Evolutionary conservation across 2,329 filamentous ascomycete genomes (phyloP).

Genomic region (Herpotrichia juniperi): DNA sequence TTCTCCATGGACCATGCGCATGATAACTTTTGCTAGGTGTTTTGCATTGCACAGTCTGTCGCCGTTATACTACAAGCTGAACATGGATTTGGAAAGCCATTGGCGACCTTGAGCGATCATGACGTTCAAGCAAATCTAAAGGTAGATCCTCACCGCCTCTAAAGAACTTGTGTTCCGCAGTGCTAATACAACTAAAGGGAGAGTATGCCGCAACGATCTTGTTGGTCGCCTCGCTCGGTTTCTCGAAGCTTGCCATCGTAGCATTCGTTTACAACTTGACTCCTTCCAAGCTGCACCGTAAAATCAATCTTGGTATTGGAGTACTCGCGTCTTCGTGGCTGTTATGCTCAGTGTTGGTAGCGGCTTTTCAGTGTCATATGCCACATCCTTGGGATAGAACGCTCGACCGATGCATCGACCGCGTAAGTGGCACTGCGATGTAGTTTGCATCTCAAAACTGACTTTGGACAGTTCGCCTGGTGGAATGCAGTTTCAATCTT

Average conservation of each 20-base stretch:
- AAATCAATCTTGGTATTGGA: constrained; percentile 20
- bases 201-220: constrained; percentile 33
- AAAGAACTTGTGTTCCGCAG: too few relatives aligned
- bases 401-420: too few relatives aligned
- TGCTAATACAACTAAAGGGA: too few relatives aligned
- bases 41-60: too few relatives aligned
- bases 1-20: too few relatives aligned
- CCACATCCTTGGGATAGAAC: constrained; percentile 29
- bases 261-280: constrained; percentile 30
- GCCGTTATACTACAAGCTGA: too few relatives aligned
- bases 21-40: too few relatives aligned
- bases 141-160: too few relatives aligned
- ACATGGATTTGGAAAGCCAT: too few relatives aligned
- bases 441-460: background rate
- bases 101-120: too few relatives aligned
- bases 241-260: constrained; percentile 34
- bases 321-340: constrained; percentile 18
- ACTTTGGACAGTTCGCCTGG: constrained; percentile 21
- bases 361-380: constrained; percentile 19
- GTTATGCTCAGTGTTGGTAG: constrained; percentile 16
- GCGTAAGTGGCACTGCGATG: too few relatives aligned
- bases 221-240: constrained; percentile 28
- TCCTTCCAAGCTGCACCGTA: constrained; percentile 19
- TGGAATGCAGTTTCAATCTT: constrained; percentile 20
- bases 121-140: too few relatives aligned